Percentiles rank a stretch among this genome's conserved stretches.
These are phyloP conservation scores for Leccinum pachyderme DNA, from an alignment of 1,284 basidiomycete species.

Conservation along the genomic window DNA sequence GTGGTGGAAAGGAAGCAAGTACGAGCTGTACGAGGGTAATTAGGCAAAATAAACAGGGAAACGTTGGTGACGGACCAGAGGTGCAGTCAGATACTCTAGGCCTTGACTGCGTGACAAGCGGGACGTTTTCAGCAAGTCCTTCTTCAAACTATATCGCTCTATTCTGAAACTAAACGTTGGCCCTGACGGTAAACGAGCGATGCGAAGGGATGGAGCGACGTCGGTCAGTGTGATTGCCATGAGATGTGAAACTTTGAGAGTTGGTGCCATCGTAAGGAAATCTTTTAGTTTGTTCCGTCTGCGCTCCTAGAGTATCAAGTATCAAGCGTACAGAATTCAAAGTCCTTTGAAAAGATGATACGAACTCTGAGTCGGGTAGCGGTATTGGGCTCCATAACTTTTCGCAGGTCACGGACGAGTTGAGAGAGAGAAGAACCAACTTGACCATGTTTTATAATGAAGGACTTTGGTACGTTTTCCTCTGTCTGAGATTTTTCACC, in stretches of 20 bases:
- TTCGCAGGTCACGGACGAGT: constrained; percentile 89
- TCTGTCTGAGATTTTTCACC: constrained; percentile 32
- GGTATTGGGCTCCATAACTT: constrained; percentile 98
- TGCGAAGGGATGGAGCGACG: constrained; percentile 81
- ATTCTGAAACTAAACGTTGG: constrained; percentile 94
- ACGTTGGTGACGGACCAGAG: constrained; percentile 57
- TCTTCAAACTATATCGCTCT: constrained; percentile 89
- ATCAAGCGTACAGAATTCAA: neutral
- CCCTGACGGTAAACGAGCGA: constrained; percentile 87
- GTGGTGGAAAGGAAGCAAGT: constrained; percentile 72
- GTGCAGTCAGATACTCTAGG: constrained; percentile 83
- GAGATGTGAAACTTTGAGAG: constrained; percentile 90
- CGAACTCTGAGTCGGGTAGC: constrained; percentile 84
- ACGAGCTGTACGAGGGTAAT: constrained; percentile 51
- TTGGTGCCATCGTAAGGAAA: constrained; percentile 90
- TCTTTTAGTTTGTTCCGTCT: constrained; percentile 92
- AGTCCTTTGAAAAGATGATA: constrained; percentile 14
- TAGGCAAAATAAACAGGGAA: constrained; percentile 1
- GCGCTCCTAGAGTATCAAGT: constrained; percentile 64
- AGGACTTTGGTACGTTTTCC: constrained; percentile 65
- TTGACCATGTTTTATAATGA: constrained; percentile 93
- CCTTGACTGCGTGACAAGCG: constrained; percentile 73
- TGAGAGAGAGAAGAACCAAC: constrained; percentile 87
- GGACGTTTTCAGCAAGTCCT: constrained; percentile 73
- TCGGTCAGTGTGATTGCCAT: constrained; percentile 90